These are phyloP conservation scores for Neurospora pannonica DNA, from an alignment of 495 filamentous ascomycete species.

Conservation along the genomic window DNA sequence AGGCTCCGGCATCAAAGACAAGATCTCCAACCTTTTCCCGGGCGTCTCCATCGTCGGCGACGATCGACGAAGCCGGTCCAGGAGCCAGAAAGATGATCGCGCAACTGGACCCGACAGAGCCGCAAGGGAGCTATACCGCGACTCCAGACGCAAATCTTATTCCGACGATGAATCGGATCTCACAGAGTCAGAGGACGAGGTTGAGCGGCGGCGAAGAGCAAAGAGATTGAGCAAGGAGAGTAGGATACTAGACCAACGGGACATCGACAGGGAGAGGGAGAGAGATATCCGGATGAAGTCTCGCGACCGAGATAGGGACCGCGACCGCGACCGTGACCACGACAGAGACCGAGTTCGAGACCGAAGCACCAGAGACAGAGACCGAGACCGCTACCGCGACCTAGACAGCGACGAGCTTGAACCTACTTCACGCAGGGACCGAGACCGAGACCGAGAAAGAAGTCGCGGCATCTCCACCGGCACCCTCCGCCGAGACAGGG, in stretches of 20 bases:
- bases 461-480: background rate
- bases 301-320: background rate
- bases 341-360: conserved; percentile 10
- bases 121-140: background rate
- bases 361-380: conserved; percentile 22
- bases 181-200: conserved; percentile 17
- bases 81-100: conserved; percentile 8
- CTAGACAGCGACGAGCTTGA: conserved; percentile 18
- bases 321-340: conserved; percentile 9
- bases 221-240: conserved; percentile 9
- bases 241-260: background rate
- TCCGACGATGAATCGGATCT: conserved; percentile 15
- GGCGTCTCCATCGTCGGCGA: conserved; percentile 6
- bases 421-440: conserved; percentile 3
- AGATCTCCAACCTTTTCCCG: conserved; percentile 13
- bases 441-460: background rate
- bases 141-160: conserved; percentile 11
- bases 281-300: background rate
- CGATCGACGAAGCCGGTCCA: conserved; percentile 14
- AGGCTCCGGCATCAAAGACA: conserved; percentile 16
- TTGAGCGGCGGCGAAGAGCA: conserved; percentile 23
- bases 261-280: background rate
- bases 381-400: conserved; percentile 16
- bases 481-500: background rate
- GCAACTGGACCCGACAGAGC: background rate